Evolutionary conservation across 2,329 filamentous ascomycete species (phyloP).

Genomic region (Diaporthe sp.): DNA sequence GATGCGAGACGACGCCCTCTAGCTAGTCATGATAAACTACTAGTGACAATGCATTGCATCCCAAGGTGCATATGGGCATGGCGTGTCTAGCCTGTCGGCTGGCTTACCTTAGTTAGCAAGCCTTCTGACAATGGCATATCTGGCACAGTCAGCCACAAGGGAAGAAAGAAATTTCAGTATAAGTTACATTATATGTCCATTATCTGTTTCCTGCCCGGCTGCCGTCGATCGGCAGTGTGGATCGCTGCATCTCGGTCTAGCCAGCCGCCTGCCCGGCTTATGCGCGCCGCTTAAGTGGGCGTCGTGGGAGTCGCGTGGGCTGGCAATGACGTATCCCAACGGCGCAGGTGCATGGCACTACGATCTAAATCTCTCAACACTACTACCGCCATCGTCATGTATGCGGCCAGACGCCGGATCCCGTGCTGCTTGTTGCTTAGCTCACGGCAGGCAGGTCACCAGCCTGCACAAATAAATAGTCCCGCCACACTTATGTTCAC

Average conservation of each 20-base stretch:
- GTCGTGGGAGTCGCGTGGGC: conserved; percentile 12
- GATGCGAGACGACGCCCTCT: neutral
- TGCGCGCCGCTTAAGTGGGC: neutral
- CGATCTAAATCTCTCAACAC: conserved; percentile 18
- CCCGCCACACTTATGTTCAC: neutral
- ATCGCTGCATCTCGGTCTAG: conserved; percentile 7
- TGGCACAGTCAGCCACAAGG: too few species aligned
- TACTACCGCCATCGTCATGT: conserved; percentile 23
- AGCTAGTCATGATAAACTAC: neutral
- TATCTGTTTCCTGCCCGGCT: neutral
- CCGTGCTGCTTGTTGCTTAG: conserved; percentile 14
- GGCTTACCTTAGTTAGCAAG: neutral
- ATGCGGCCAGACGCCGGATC: neutral
- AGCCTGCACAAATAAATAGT: conserved; percentile 2
- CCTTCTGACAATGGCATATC: neutral
- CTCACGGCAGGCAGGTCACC: neutral
- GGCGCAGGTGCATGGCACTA: neutral
- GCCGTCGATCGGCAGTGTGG: neutral
- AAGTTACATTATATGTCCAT: neutral
- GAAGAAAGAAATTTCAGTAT: neutral
- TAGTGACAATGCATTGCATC: neutral
- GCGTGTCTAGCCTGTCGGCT: too few species aligned
- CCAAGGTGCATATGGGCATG: neutral
- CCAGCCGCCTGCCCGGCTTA: conserved; percentile 15
- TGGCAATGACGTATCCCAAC: conserved; percentile 23